phyloP scores from a whole-genome alignment of 2,329 filamentous ascomycete genomes.

The Pseudofabraea citricarpa region DNA sequence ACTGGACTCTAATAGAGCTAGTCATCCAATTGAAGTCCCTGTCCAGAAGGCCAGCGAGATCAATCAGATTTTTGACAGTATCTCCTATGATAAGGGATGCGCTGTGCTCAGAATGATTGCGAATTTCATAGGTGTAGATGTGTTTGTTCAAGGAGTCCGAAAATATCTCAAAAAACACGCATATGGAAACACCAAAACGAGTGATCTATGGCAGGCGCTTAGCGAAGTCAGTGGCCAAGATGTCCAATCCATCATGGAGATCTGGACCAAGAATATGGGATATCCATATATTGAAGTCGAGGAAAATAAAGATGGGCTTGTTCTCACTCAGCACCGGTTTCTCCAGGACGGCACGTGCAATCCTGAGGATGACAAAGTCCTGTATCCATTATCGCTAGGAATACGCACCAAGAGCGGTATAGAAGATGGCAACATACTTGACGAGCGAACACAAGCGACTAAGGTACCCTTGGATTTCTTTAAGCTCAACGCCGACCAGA shows the following conservation, averaged over 20 bases:
- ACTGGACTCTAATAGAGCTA: conserved; percentile 9
- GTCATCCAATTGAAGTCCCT: conserved; percentile 12
- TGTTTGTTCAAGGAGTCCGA: conserved; percentile 65
- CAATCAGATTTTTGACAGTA: conserved; percentile 70
- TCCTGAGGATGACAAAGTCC: conserved; percentile 34
- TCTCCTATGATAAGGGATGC: conserved; percentile 69
- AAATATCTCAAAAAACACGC: conserved; percentile 67
- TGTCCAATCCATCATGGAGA: conserved; percentile 63
- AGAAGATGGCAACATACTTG: conserved; percentile 1
- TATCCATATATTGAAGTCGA: conserved; percentile 64
- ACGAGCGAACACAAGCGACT: conserved; percentile 45
- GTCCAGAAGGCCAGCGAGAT: conserved; percentile 26
- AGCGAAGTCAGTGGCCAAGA: conserved; percentile 66
- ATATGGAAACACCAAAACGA: conserved; percentile 56
- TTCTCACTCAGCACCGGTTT: conserved; percentile 65
- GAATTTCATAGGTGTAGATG: conserved; percentile 63
- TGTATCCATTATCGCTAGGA: conserved; percentile 63
- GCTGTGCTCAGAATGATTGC: conserved; percentile 70
- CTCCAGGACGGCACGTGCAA: conserved; percentile 50
- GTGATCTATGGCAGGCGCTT: conserved; percentile 64
- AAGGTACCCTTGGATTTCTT: conserved; percentile 57
- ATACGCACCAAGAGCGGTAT: conserved; percentile 56
- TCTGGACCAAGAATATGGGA: conserved; percentile 69
- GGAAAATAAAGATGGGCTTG: conserved; percentile 37
- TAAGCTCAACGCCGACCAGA: conserved; percentile 68